Evolutionary conservation across 2,329 filamentous ascomycete species (phyloP).

Genomic region (Aschersonia sp.): DNA sequence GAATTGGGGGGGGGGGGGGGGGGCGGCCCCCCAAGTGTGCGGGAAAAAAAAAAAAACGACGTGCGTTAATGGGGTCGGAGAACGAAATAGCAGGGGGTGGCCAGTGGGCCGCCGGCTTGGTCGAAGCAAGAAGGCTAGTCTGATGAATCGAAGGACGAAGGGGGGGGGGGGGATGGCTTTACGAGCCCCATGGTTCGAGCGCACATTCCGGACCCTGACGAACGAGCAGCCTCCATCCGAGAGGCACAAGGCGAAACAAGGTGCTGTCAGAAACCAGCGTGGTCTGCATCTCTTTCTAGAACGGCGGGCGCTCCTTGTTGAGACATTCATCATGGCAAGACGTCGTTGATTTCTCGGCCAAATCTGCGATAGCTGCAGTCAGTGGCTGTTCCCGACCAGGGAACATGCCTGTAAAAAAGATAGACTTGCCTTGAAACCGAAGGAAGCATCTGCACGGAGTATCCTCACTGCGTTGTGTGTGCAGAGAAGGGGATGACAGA

Average conservation of each 20-base stretch:
- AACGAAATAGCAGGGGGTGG: not conserved
- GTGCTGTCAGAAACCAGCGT: not conserved
- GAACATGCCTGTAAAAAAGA: not conserved
- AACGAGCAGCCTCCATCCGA: constrained; percentile 1
- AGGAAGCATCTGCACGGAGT: no score
- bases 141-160: not conserved
- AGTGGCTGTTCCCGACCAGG: not conserved
- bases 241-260: not conserved
- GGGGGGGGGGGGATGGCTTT: not conserved
- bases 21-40: no score
- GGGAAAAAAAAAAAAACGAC: not conserved
- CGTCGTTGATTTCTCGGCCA: not conserved
- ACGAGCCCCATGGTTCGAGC: constrained; percentile 6
- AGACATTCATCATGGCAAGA: not conserved
- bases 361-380: not conserved
- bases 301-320: not conserved
- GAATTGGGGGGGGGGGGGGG: no score
- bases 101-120: not conserved
- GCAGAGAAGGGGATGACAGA: not conserved
- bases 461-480: not conserved
- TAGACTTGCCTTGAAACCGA: no score
- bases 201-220: constrained; percentile 7
- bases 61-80: not conserved
- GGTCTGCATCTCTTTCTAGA: not conserved
- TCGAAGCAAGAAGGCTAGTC: not conserved